Evolutionary conservation across 148 eudicot genomes (phyloP), one percentile per base, ranked within the genome.

Genomic region (Simmondsia chinensis): DNA sequence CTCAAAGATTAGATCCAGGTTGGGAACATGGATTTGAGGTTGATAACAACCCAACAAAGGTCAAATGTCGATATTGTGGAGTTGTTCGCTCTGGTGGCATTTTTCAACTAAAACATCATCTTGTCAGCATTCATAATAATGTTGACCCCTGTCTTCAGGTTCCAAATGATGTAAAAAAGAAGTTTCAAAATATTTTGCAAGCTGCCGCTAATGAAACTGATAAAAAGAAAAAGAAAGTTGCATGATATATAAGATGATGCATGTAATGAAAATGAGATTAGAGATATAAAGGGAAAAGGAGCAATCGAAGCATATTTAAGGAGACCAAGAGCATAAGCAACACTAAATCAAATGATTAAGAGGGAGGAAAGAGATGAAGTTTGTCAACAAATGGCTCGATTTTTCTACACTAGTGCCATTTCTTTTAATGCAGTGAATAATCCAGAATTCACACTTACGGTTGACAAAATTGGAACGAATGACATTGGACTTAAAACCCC

Each of bases 321-420:
- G n/a, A n/a, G n/a, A n/a, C n/a, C n/a, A n/a, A n/a, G n/a, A n/a
- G n/a, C n/a, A n/a, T n/a, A n/a, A n/a, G n/a, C n/a, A n/a, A n/a
- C n/a, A n/a, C n/a, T n/a, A n/a, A n/a, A n/a, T n/a, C n/a, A n/a
- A n/a, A n/a, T n/a, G n/a, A n/a, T n/a, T n/a, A n/a, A n/a, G n/a
- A n/a, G n/a, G 20, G 50, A 29, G 0, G 50, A 46, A 31, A 46
- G 26, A n/a, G 37, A 46, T 4, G 37, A 17, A 46, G 37, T 18
- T 0, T 46, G 50, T 10, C 26, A 19, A 19, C 37, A 31, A 31
- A 46, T 46, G 4, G 37, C 25, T 11, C 10, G 26, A 4, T 46
- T 46, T 11, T 46, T 46, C 2, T 30, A 46, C 10, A 29, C 50
- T 46, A 46, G 50, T 46, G 37, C 13, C 14, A 17, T 45, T n/a